Evolutionary conservation across 352 stramenopile species (phyloP), one percentile per base, ranked within the genome.

Genomic region (Aphanomyces euteiches): DNA sequence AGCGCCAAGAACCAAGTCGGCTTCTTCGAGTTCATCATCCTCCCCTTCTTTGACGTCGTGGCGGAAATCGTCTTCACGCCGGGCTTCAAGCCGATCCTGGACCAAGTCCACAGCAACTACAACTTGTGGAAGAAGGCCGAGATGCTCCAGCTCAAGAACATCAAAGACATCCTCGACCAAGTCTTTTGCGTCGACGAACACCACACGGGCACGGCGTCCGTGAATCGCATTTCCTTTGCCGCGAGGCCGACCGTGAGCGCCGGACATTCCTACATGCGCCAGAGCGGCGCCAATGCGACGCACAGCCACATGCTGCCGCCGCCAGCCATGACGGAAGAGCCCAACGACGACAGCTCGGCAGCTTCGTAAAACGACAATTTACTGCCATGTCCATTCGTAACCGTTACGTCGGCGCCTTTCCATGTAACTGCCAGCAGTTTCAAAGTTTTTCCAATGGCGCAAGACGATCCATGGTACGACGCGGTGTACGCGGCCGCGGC

Each of bases 1-100:
- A 92, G 81, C 45, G 84, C 84, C 10, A 89, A 89, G 72, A 90
- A 93, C 73, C 84, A 93, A 74, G 81, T 93, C 21, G 85, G 85
- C 0, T 93, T 93, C 73, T 93, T 93, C 61, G 85, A 93, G 73
- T 93, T 93, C 73, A 93, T 93, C 74, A 81, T 93, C 37, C 66
- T 93, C 48, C 85, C 85, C 13, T 92, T 90, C 73, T 92, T 90
- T 43, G 84, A 93, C 59, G 81, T 89, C 56, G 81, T 93, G 6
- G 84, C 82, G 7, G 84, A 92, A 66, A 84, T 87, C 5, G 78
- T 92, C 13, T 93, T 92, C 63, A 79, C 78, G 13, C 74, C 79
- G 17, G 85, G 91, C 59, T 92, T 93, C 69, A 90, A 89, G 58
- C 81, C 81, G 56, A 90, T 91, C 65, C 54, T 90, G n/a, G 82